Conservation (phyloP, 2,329 filamentous ascomycete genomes). For the Paraphoma chrysanthemicola region DNA sequence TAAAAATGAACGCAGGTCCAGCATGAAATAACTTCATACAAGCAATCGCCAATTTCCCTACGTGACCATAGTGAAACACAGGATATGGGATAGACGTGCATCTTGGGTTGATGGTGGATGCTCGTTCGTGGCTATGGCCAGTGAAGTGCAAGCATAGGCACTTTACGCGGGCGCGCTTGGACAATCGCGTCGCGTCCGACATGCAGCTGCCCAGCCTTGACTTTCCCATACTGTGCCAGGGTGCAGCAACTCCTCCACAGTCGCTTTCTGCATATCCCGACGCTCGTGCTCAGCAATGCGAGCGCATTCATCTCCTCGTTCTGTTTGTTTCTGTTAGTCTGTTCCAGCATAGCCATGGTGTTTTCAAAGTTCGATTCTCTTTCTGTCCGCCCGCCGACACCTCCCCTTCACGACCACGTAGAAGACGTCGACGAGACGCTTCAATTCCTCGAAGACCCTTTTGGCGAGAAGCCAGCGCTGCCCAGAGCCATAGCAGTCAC, state of each 20-base stretch:
- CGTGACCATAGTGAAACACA: too few relatives aligned
- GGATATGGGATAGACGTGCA: too few relatives aligned
- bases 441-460: slow-evolving; percentile 52
- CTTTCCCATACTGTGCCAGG: background rate
- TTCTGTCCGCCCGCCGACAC: slow-evolving; percentile 62
- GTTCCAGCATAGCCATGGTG: slow-evolving; percentile 49
- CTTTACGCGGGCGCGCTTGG: slow-evolving; percentile 20
- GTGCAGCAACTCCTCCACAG: slow-evolving; percentile 20
- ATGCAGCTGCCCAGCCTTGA: slow-evolving; percentile 17
- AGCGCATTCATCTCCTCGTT: slow-evolving; percentile 19
- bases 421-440: slow-evolving; percentile 48
- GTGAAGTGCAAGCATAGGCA: slow-evolving; percentile 13
- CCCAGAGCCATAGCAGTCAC: slow-evolving; percentile 27
- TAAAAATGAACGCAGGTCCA: too few relatives aligned
- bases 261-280: slow-evolving; percentile 11
- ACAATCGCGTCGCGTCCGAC: slow-evolving; percentile 19
- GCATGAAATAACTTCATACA: too few relatives aligned
- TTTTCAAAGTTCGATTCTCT: slow-evolving; percentile 54
- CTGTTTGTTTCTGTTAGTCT: slow-evolving; percentile 28
- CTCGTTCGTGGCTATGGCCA: slow-evolving; percentile 2
- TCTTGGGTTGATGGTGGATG: too few relatives aligned
- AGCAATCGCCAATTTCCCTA: too few relatives aligned
- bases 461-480: slow-evolving; percentile 40
- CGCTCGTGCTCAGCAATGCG: slow-evolving; percentile 33
- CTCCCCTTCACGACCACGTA: slow-evolving; percentile 52